Evolutionary conservation across 495 filamentous ascomycete genomes (phyloP).

Genomic region (Talaromyces thailandensis): DNA sequence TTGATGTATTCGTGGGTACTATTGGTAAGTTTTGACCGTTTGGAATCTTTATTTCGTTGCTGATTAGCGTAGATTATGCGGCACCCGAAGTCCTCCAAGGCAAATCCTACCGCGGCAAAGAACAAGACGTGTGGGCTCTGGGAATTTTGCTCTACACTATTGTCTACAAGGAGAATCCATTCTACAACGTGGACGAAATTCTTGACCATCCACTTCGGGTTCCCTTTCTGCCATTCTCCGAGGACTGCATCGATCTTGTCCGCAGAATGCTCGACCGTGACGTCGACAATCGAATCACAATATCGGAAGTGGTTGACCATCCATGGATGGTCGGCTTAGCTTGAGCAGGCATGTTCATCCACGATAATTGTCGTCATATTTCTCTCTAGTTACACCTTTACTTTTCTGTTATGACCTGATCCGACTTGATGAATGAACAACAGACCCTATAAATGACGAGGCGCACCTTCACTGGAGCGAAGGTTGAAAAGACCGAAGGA

Average conservation of each 20-base stretch:
- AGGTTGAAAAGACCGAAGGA: not conserved
- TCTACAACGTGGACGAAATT: constrained; percentile 98
- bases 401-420: not conserved
- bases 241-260: constrained; percentile 83
- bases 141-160: constrained; percentile 97
- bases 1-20: constrained; percentile 98
- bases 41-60: not conserved
- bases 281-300: constrained; percentile 69
- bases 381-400: not conserved
- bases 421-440: not conserved
- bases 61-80: constrained; percentile 66
- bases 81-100: constrained; percentile 95
- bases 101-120: constrained; percentile 85
- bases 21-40: constrained; percentile 59
- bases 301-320: constrained; percentile 78
- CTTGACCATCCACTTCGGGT: constrained; percentile 93
- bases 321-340: constrained; percentile 51
- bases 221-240: constrained; percentile 77
- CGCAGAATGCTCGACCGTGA: constrained; percentile 85
- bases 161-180: constrained; percentile 98
- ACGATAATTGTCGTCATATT: not conserved
- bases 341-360: not conserved
- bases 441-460: not conserved
- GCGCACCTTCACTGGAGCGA: not conserved
- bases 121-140: constrained; percentile 98